These are phyloP conservation scores for Coemansia sp. DNA, from an alignment of 192 early-diverging fungal genomes.

Conservation along the genomic window DNA sequence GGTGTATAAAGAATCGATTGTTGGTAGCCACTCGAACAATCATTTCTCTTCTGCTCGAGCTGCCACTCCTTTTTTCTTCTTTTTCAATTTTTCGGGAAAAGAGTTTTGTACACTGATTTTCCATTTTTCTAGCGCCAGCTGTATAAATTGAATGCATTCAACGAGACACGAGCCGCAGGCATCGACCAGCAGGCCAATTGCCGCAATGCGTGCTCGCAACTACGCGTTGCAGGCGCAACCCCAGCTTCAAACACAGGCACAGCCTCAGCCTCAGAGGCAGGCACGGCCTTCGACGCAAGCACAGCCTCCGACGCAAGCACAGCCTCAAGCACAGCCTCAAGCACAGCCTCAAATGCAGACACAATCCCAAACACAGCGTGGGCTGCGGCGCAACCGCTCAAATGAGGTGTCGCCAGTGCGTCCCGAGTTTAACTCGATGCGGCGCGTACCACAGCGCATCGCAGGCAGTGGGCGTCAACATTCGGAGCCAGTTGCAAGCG, in stretches of 20 bases:
- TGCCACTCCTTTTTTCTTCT: not conserved
- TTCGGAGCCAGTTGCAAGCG: slow-evolving; percentile 17
- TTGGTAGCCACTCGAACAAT: not conserved
- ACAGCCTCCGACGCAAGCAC: not conserved
- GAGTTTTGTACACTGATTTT: not conserved
- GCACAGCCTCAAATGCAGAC: not conserved
- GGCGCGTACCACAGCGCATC: slow-evolving; percentile 10
- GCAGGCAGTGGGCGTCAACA: slow-evolving; percentile 24
- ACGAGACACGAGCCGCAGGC: slow-evolving; percentile 1
- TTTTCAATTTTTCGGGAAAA: not conserved
- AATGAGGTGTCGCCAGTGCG: slow-evolving; percentile 12
- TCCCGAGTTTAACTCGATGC: not conserved
- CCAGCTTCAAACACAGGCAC: not conserved
- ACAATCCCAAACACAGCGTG: slow-evolving; percentile 3
- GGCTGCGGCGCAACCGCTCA: slow-evolving; percentile 22
- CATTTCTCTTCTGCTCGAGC: slow-evolving; percentile 2
- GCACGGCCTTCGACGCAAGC: not conserved
- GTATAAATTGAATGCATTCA: slow-evolving; percentile 2
- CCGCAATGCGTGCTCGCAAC: slow-evolving; percentile 18
- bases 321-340: not conserved
- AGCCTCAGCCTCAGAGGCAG: no score
- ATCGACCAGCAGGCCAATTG: slow-evolving; percentile 12
- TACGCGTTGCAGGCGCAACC: slow-evolving; percentile 14
- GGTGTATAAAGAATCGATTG: not conserved
- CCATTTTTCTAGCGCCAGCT: not conserved